Evolutionary conservation across 2,329 filamentous ascomycete genomes (phyloP), one percentile per base, ranked within the genome.

Genomic region (Knoxdaviesia proteae): DNA sequence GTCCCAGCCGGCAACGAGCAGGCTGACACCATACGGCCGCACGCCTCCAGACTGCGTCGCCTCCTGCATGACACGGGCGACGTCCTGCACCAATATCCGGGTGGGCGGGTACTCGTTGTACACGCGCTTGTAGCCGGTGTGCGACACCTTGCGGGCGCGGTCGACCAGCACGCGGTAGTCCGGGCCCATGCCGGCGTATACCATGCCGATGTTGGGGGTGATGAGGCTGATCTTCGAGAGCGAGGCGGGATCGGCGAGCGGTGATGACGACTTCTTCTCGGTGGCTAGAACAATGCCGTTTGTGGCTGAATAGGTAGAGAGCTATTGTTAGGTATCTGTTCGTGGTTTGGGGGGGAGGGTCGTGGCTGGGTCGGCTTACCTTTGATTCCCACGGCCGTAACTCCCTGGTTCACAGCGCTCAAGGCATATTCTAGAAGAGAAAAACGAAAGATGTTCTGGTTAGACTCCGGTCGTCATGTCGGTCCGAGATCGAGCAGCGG

Each of bases 21-120:
- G 66, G 61, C 84, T 93, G 54, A 98, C 90, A 56, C 90, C 90
- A 59, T 96, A 98, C 39, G 90, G 90, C 49, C 90, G 74, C 49
- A 98, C 88, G 75, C 90, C 90, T 58, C 90, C 90, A 36, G 84
- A 94, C 63, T 98, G 90, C 47, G 90, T 98, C 47, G 90, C 90
- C 65, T 98, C 90, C 65, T 98, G 90, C 80, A 98, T 94, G 51
- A 96, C 88, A 49, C 86, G 76, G 46, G 90, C 90, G 45, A 98
- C 87, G 56, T 98, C 90, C 64, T 98, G 90, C 45, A 98, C 90
- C 65, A 98, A 74, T 80, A 98, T 98, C 61, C 90, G 79, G 45
- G 90, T 98, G 5, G 90, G 90, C n/a, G 90, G 90, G 67, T 98
- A 98, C 67, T 98, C 90, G 66, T 98, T 98, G 71, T 98, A 98